Conservation (phyloP, 208 protist genomes). For the Trypanosoma platydactyli region DNA sequence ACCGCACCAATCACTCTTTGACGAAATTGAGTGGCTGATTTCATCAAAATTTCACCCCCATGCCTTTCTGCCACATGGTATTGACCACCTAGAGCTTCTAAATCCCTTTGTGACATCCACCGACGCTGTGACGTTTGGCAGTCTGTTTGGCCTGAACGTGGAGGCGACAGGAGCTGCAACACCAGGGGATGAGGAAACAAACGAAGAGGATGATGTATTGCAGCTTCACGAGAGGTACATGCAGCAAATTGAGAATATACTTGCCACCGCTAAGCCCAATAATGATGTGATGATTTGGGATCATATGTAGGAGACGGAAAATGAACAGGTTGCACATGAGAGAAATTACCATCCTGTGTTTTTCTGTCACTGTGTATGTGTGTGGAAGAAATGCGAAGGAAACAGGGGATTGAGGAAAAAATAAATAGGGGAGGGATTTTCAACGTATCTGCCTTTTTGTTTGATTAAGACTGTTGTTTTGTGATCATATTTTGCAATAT, state of each 20-base stretch:
- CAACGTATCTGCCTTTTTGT: background rate
- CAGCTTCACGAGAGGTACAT: conserved; percentile 50
- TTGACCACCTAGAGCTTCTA: conserved; percentile 60
- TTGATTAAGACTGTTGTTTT: too few relatives aligned
- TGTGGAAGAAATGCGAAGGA: background rate
- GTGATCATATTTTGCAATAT: too few relatives aligned
- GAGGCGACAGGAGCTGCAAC: background rate
- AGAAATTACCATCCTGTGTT: background rate
- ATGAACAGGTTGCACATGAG: background rate
- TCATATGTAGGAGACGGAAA: conserved; percentile 14
- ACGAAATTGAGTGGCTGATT: conserved; percentile 38
- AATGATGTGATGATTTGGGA: conserved; percentile 36
- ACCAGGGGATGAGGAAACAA: background rate
- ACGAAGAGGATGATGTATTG: conserved; percentile 11
- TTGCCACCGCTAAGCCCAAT: conserved; percentile 6
- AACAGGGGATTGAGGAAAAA: background rate
- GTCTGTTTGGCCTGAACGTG: conserved; percentile 4
- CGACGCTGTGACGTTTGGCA: conserved; percentile 23
- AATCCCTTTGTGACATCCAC: conserved; percentile 50
- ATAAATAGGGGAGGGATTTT: background rate
- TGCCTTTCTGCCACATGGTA: conserved; percentile 65
- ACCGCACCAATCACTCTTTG: background rate
- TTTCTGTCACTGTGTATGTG: background rate
- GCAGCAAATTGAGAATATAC: conserved; percentile 31
- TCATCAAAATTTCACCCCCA: conserved; percentile 62